These are phyloP conservation scores for Colletotrichum musae DNA, from an alignment of 2,329 filamentous ascomycete genomes.

Conservation along the genomic window DNA sequence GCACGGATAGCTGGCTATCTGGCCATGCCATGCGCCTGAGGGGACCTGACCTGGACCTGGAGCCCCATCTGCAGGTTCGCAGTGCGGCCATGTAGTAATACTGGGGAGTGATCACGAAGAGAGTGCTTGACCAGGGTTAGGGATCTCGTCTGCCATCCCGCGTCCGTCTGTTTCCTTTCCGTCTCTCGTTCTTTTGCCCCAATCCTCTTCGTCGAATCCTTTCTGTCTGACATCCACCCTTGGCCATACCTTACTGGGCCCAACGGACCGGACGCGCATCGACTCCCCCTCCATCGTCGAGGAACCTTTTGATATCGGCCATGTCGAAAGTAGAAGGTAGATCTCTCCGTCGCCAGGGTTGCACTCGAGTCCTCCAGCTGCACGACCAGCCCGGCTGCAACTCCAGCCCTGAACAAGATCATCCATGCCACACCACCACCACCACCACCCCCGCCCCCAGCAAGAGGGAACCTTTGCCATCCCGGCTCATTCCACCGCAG, in stretches of 20 bases:
- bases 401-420: slow-evolving; percentile 33
- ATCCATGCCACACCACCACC: slow-evolving; percentile 26
- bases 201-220: slow-evolving; percentile 1
- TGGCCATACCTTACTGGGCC: slow-evolving; percentile 3
- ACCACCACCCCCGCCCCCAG: slow-evolving; percentile 5
- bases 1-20: neutral
- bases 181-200: neutral
- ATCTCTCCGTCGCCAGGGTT: slow-evolving; percentile 15
- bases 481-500: slow-evolving; percentile 7
- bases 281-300: slow-evolving; percentile 7
- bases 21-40: neutral
- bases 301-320: slow-evolving; percentile 38
- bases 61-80: slow-evolving; percentile 23
- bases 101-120: slow-evolving; percentile 14
- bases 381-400: slow-evolving; percentile 21
- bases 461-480: slow-evolving; percentile 9
- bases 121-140: neutral
- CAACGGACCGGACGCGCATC: slow-evolving; percentile 14
- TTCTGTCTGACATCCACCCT: neutral
- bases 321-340: slow-evolving; percentile 40
- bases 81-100: neutral
- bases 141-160: slow-evolving; percentile 4
- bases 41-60: neutral
- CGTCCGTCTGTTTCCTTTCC: neutral
- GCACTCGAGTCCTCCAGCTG: slow-evolving; percentile 21